Conservation (phyloP, 768 basidiomycete species). For the Coprinellus micaceus region DNA sequence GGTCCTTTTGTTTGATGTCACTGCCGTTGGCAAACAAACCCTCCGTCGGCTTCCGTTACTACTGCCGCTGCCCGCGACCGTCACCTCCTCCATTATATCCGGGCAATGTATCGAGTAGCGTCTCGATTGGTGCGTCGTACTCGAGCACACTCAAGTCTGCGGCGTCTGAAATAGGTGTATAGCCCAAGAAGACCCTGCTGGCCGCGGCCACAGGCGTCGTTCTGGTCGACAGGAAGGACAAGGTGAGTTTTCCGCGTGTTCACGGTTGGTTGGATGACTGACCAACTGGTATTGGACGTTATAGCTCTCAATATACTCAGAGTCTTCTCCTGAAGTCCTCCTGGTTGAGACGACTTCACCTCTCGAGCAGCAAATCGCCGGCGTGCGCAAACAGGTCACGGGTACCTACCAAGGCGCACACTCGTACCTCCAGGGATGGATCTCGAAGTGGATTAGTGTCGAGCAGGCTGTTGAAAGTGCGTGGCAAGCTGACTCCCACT, state of each 20-base stretch:
- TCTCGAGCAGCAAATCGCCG: constrained; percentile 75
- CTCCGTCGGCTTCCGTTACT: constrained; percentile 1
- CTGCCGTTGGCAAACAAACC: not conserved
- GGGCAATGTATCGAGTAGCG: constrained; percentile 30
- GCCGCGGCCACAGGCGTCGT: constrained; percentile 30
- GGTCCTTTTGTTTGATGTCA: not conserved
- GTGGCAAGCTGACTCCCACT: constrained; percentile 24
- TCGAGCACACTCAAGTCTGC: not conserved
- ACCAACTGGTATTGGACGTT: not conserved
- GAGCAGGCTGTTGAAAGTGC: constrained; percentile 84
- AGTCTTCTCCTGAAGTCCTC: constrained; percentile 54
- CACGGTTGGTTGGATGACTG: not conserved
- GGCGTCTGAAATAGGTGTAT: not conserved
- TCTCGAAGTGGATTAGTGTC: constrained; percentile 80
- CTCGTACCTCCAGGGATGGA: constrained; percentile 62
- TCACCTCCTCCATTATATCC: not conserved
- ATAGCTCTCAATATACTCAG: constrained; percentile 86
- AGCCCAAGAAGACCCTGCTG: constrained; percentile 35
- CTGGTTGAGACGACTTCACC: constrained; percentile 75
- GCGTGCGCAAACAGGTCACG: constrained; percentile 58
- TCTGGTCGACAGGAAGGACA: constrained; percentile 28
- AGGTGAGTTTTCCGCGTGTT: constrained; percentile 20
- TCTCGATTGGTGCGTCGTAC: constrained; percentile 25
- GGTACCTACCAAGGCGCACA: constrained; percentile 55
- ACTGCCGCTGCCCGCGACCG: not conserved